Evolutionary conservation across 106 monocot species (phyloP).

Genomic region (Platanthera zijinensis): DNA sequence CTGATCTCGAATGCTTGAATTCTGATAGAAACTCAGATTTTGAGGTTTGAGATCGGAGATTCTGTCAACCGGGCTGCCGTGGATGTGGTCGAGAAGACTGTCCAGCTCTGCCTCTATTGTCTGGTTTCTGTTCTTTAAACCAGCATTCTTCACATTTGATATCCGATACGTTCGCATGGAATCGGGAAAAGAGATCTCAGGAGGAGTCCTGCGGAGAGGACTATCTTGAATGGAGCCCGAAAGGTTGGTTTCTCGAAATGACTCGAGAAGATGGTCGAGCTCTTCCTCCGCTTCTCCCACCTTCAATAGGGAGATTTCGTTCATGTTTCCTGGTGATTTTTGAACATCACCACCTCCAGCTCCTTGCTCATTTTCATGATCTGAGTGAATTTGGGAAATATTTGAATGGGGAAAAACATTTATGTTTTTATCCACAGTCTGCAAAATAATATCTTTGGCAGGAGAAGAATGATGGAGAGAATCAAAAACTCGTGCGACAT

Average conservation of each 20-base stretch:
- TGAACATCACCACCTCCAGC: not conserved
- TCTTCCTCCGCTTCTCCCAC: constrained; percentile 28
- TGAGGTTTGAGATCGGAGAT: not conserved
- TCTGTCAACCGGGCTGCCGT: not conserved
- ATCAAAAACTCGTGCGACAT: not conserved
- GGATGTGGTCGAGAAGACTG: constrained; percentile 28
- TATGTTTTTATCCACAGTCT: not conserved
- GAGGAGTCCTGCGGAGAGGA: not conserved
- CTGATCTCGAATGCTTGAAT: not conserved
- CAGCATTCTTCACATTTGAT: not conserved
- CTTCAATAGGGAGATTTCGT: constrained; percentile 1
- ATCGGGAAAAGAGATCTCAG: not conserved
- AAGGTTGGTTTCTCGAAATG: constrained; percentile 4
- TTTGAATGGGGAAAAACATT: not conserved
- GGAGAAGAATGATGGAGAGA: not conserved
- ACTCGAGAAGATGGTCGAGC: constrained; percentile 42
- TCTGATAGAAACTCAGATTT: not conserved
- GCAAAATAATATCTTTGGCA: not conserved
- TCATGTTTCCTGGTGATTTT: not conserved
- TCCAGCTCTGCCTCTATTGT: constrained; percentile 21
- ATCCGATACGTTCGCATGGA: not conserved
- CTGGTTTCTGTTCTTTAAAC: not conserved
- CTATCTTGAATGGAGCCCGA: not conserved
- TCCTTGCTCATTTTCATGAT: not conserved
- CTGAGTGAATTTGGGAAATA: not conserved